Conservation (phyloP, 2,329 filamentous ascomycete genomes). For the Botrytis aclada region DNA sequence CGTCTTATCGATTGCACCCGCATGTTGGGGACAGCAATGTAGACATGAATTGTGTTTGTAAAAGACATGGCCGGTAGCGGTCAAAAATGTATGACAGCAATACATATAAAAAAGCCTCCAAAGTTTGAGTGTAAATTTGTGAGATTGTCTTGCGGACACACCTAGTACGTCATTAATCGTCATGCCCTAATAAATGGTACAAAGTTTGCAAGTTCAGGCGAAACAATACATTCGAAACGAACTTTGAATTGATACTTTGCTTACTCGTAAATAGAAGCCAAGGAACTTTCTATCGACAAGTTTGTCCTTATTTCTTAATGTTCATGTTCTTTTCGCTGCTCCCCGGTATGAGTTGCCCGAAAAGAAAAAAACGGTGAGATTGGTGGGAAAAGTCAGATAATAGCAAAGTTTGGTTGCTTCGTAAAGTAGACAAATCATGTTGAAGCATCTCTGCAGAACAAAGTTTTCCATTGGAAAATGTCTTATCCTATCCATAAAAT, state of each 20-base stretch:
- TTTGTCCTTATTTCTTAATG: neutral
- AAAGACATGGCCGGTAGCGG: neutral
- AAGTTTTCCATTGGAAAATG: neutral
- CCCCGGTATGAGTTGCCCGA: neutral
- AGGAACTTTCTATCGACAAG: neutral
- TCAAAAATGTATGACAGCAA: neutral
- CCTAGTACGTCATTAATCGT: neutral
- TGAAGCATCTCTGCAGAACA: neutral
- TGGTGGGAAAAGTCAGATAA: neutral
- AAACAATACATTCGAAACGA: neutral
- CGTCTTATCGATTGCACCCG: neutral
- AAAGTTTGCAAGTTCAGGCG: neutral
- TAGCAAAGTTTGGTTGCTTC: no score
- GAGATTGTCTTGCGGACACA: neutral
- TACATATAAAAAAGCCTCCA: neutral
- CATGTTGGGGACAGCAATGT: neutral
- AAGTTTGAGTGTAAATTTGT: neutral
- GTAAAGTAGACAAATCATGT: no score
- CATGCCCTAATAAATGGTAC: neutral
- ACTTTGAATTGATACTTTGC: neutral
- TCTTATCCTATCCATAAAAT: neutral
- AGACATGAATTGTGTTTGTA: neutral
- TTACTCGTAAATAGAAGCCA: neutral
- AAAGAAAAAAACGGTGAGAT: neutral
- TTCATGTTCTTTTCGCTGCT: no score